Evolutionary conservation across 2,329 filamentous ascomycete genomes (phyloP), one percentile per base, ranked within the genome.

Genomic region (Paracamarosporium sp.): DNA sequence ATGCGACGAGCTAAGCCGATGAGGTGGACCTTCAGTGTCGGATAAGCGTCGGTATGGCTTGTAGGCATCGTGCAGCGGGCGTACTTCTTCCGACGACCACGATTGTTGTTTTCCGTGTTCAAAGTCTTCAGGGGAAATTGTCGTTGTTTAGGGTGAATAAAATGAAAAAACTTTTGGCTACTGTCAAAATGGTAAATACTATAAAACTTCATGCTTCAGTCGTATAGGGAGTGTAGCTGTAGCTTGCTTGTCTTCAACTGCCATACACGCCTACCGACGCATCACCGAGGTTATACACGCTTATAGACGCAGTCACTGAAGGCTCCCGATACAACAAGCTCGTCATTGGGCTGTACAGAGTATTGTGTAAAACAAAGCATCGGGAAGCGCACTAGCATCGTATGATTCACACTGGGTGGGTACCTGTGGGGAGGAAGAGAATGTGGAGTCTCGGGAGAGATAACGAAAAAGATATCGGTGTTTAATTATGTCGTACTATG

Each of bases 381-480:
- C 48, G 48, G 36, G 31, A 51, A 41, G 48, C 27, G 48, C 35
- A 40, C 36, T 43, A 24, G 25, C 35, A 30, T 45, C 25, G 12
- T 20, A 20, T 24, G n/a, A 30, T 11, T n/a, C n/a, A n/a, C n/a
- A n/a, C 13, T 40, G 6, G 27, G 35, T 51, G 17, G 36, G 25
- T 35, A 41, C 31, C 24, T 31, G 33, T 30, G 33, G 22, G 33
- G 33, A 28, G 15, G 46, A 28, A 28, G 12, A 27, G 2, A 25
- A 3, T 7, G 13, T 13, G 30, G 5, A 12, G 9, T 4, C 17
- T 22, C 20, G 45, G 22, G 12, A 17, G 12, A 20, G 12, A 6
- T 5, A 40, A 33, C 17, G 24, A 24, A 7, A 35, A 22, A 27
- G 33, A 8, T 20, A 28, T 20, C 40, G 22, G n/a, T n/a, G n/a